Base-by-base conservation (phyloP, 2,329 filamentous ascomycete genomes). In the Blastomyces emzantsi region DNA sequence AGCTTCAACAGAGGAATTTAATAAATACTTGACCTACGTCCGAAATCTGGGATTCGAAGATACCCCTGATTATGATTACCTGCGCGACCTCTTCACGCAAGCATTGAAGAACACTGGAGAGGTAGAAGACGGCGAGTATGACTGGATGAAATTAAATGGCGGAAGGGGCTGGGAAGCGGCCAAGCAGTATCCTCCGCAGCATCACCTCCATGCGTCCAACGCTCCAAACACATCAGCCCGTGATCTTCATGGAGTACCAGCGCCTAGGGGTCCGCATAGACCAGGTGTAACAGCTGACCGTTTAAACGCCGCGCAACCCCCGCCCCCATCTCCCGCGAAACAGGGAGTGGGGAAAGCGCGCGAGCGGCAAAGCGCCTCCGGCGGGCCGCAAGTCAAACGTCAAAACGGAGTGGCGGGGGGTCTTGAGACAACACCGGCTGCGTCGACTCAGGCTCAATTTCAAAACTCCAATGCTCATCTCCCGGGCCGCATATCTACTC, bases 111-210 rank as follows among this genome's bases (percentile, higher is more conserved):
- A 92, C 75, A 89, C 90, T 1, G 92, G 92, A 63, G 92, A 96
- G 71, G 88, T 97, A 9, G 94, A 97, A 75, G 94, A 99, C 77
- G 94, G 94, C 73, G 93, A 97, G 76, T 99, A 97, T 77, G 94
- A 99, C 80, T 99, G 94, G 94, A 96, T 97, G 91, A 97, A 96
- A 83, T 83, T 96, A 70, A 94, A 91, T 81, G 90, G 92, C 79
- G 88, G 88, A 70, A 94, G 96, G 79, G 92, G 92, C 67, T 96
- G 90, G 90, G 91, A 96, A 78, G 86, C 85, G 65, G 90, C 87
- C 76, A 89, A 89, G 74, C 80, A 83, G 65, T 86, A 88, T 72
- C 81, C 85, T 59, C 85, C 85, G 28, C 83, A 90, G 76, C 88
- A 89, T 71, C 88, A 90, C 76, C 82, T 90, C 69, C 90, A 92